Base-by-base conservation (phyloP, 2,329 filamentous ascomycete species). In the Calonectria hongkongensis region DNA sequence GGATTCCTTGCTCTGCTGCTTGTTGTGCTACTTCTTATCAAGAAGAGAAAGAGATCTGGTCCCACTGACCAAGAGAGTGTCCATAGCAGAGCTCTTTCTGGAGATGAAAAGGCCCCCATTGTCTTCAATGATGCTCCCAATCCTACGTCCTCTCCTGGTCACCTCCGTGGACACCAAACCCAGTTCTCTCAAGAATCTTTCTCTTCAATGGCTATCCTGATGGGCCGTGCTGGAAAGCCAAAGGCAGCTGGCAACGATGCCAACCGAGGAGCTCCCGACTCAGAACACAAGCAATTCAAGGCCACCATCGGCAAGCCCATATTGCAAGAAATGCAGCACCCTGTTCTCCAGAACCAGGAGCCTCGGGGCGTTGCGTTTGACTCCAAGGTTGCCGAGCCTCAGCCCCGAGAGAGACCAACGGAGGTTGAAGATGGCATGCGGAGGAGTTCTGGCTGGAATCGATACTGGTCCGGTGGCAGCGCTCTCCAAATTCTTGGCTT, bases 401-500 rank as follows among this genome's bases (percentile, higher is more conserved):
- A 83, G 69, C 80, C 81, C 74, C 82, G 79, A 73, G 81, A 71
- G 15, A 79, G 73, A 71, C 85, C 68, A 73, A 76, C 74, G 73
- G 83, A 81, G 66, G 79, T 73, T 74, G 84, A 88, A 63, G 87
- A 86, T 62, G 84, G 84, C 54, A 84, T 86, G 25, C 88, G 91
- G 68, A 88, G 91, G 79, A 94, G 92, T 78, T 94, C 93, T 4
- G 93, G 93, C 60, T 95, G 93, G 93, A 94, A 94, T 82, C 87
- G 91, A 66, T 95, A 95, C 83, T 95, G 94, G 90, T 94, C 93
- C 16, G 93, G 92, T 64, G 93, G 93, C 66, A 94, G 92, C 76
- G 89, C 92, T 9, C 84, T 93, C 69, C 92, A 93, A 79, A 89
- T 93, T 28, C 86, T 94, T 9, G 92, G 91, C 16, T 89, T 92